A percentile compares a stretch with the other conserved stretches of the same genome.
These are phyloP conservation scores for Solanum medicagineum DNA, from an alignment of 257 asterid genomes.

Conservation along the genomic window DNA sequence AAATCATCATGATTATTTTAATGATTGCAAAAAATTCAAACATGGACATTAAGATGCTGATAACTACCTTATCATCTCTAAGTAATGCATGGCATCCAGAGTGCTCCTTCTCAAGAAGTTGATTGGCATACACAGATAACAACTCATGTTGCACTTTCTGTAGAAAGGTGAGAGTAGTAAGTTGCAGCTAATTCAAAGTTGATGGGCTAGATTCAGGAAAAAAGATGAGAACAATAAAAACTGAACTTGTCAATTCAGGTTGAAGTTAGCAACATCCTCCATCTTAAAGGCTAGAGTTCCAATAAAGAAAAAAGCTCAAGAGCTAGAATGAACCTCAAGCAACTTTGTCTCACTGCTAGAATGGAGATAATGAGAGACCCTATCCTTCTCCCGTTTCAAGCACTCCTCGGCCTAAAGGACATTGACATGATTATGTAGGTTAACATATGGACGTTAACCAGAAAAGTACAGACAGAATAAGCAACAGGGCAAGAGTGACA, in stretches of 20 bases:
- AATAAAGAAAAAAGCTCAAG: background rate
- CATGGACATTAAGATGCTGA: background rate
- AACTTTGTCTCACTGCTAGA: constrained; percentile 87
- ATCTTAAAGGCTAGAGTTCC: background rate
- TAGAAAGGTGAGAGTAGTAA: background rate
- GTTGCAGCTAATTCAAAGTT: background rate
- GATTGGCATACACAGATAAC: constrained; percentile 86
- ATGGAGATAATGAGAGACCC: constrained; percentile 92
- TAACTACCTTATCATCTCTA: constrained; percentile 83
- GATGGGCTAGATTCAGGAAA: background rate
- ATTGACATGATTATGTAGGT: background rate
- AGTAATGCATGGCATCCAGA: constrained; percentile 97
- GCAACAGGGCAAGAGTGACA: background rate
- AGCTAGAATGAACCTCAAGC: constrained; percentile 74
- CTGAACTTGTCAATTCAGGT: background rate
- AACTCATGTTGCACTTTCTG: constrained; percentile 90
- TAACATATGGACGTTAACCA: background rate
- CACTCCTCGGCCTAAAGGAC: constrained; percentile 80
- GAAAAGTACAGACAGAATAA: background rate
- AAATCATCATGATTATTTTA: constrained; percentile 4
- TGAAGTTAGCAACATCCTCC: background rate
- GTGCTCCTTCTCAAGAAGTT: constrained; percentile 92
- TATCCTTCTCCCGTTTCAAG: constrained; percentile 73
- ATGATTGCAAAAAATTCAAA: background rate
- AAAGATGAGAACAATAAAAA: background rate